phyloP scores from a whole-genome alignment of 495 filamentous ascomycete species.

The Wilcoxina mikolae region DNA sequence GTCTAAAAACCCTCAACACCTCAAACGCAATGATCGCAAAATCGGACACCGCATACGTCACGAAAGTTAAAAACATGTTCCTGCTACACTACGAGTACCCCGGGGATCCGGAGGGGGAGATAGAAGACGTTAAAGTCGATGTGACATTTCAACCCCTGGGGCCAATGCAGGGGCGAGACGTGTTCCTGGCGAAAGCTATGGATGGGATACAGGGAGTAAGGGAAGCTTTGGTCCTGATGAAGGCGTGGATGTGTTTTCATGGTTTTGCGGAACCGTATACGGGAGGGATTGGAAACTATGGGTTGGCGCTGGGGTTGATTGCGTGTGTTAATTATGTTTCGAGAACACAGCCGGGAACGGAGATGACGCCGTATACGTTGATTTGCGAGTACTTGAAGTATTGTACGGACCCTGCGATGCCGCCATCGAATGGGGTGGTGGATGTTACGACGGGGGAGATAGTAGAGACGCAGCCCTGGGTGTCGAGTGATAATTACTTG shows the following conservation, averaged over 20 bases:
- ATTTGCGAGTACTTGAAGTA: not conserved
- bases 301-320: not conserved
- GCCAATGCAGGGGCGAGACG: not conserved
- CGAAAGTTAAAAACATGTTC: not conserved
- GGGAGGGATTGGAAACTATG: not conserved
- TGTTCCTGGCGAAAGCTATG: conserved; percentile 1
- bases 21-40: not conserved
- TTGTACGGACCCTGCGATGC: not conserved
- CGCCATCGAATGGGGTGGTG: not conserved
- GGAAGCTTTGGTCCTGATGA: conserved; percentile 20
- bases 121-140: not conserved
- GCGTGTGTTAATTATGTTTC: not conserved
- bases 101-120: not conserved
- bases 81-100: not conserved
- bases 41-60: not conserved
- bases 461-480: not conserved
- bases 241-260: not conserved
- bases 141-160: not conserved
- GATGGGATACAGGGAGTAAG: conserved; percentile 15
- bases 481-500: not conserved
- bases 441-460: not conserved
- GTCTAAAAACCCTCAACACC: not conserved
- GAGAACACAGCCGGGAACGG: not conserved
- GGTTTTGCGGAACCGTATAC: not conserved
- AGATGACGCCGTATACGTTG: not conserved